phyloP scores from a whole-genome alignment of 352 stramenopile species.

The Thalassiosira mediterranea region DNA sequence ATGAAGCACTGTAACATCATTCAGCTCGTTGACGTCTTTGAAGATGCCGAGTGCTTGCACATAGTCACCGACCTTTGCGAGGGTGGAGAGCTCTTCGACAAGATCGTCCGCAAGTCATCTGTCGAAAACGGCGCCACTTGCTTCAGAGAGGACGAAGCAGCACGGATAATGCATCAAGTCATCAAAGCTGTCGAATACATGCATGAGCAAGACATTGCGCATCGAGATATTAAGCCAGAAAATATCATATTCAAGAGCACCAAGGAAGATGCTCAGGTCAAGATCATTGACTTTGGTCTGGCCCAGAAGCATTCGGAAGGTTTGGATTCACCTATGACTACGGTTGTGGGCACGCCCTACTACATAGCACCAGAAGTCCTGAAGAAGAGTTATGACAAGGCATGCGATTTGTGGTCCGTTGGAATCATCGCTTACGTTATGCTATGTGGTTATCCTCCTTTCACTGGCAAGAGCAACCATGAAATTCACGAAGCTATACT shows the following conservation, averaged over 20 bases:
- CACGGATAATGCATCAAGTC: constrained; percentile 92
- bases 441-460: constrained; percentile 85
- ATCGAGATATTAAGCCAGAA: constrained; percentile 96
- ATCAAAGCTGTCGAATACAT: constrained; percentile 93
- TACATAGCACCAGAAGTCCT: constrained; percentile 87
- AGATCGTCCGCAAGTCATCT: constrained; percentile 58
- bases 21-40: constrained; percentile 95
- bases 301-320: constrained; percentile 65
- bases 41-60: constrained; percentile 96
- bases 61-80: constrained; percentile 97
- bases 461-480: constrained; percentile 87
- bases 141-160: constrained; percentile 94
- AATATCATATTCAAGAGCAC: constrained; percentile 94
- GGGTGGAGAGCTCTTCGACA: constrained; percentile 91
- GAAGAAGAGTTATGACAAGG: constrained; percentile 90
- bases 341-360: constrained; percentile 71
- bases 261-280: constrained; percentile 90
- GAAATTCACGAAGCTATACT: constrained; percentile 87
- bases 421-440: constrained; percentile 84
- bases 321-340: constrained; percentile 80
- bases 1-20: constrained; percentile 94
- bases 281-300: constrained; percentile 89
- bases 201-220: constrained; percentile 93
- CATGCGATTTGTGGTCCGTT: constrained; percentile 95
- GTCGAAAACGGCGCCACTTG: constrained; percentile 84